A percentile compares a stretch with the other conserved stretches of the same genome.
Conservation (phyloP, 805 yeast genomes). For the Metschnikowia orientalis region DNA sequence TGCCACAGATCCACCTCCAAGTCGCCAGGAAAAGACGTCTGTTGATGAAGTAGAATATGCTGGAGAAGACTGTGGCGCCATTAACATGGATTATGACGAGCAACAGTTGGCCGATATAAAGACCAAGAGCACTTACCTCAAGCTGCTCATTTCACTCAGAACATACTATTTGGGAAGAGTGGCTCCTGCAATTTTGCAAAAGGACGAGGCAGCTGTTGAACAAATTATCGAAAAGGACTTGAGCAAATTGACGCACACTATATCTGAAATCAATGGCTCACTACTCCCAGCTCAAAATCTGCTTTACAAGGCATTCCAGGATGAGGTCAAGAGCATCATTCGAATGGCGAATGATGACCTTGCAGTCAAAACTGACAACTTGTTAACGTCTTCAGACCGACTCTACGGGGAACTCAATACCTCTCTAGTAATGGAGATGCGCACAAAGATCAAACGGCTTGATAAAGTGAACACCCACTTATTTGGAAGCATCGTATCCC, state of each 20-base stretch:
- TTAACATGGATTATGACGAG: conserved; percentile 1
- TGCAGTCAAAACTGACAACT: conserved; percentile 54
- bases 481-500: conserved; percentile 22
- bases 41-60: conserved; percentile 4
- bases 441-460: conserved; percentile 47
- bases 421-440: conserved; percentile 57
- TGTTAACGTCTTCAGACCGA: conserved; percentile 61
- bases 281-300: conserved; percentile 32
- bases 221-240: conserved; percentile 6
- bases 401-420: conserved; percentile 72
- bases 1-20: conserved; percentile 1
- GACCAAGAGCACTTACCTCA: conserved; percentile 1
- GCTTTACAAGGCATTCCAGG: conserved; percentile 28
- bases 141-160: conserved; percentile 4
- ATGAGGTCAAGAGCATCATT: conserved; percentile 33
- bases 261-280: conserved; percentile 29
- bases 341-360: conserved; percentile 40
- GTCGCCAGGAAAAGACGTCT: conserved; percentile 4
- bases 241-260: conserved; percentile 6
- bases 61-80: conserved; percentile 1
- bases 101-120: neutral
- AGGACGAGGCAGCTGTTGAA: conserved; percentile 5
- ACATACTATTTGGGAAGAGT: conserved; percentile 10
- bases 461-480: conserved; percentile 39
- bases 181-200: conserved; percentile 9